Base-by-base conservation (phyloP, 495 filamentous ascomycete species). In the Hypoxylon subgilvum region DNA sequence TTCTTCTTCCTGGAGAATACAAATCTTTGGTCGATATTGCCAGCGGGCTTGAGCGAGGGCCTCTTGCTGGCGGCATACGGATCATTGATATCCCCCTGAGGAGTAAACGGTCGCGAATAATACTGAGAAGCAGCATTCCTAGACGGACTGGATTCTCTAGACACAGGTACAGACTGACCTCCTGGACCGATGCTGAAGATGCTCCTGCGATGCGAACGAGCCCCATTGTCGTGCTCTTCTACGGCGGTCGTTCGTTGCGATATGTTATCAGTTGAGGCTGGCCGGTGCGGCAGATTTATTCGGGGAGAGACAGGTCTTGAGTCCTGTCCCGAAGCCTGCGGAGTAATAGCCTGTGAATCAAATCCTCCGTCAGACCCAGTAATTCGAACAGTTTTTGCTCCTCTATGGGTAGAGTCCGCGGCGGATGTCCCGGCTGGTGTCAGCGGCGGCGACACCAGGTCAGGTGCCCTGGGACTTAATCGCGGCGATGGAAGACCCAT, bases 41-140 rank as follows among this genome's bases (percentile, higher is more conserved):
- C 79, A 13, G 86, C 75, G 54, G 87, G 85, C 55, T 83, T 85
- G 17, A 90, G 90, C 3, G 86, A 85, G 17, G 86, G 85, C 13
- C 92, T 86, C 65, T 87, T 92, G 66, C 82, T 87, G 50, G 90
- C 87, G 12, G 90, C 88, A 71, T 96, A 96, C 6, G 93, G 92
- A 67, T 97, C 92, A 70, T 96, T 89, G 18, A 76, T 84, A 27
- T 96, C 91, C 13, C 88, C 91, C 8, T 84, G 77, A 3, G 91
- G 92, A 32, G 90, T 91, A 55, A 89, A 88, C 13, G 91, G 85
- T 21, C 86, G 79, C 16, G 79, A 81, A 52, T 82, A 84, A 49
- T 77, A 81, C 57, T 84, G 84, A 13, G 80, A 79, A 8, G 79
- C 81, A 14, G 74, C 69, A 59, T 75, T 77, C 14, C 90, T 83